phyloP scores from a whole-genome alignment of 2,329 filamentous ascomycete genomes.

The Pezicula neosporulosa region DNA sequence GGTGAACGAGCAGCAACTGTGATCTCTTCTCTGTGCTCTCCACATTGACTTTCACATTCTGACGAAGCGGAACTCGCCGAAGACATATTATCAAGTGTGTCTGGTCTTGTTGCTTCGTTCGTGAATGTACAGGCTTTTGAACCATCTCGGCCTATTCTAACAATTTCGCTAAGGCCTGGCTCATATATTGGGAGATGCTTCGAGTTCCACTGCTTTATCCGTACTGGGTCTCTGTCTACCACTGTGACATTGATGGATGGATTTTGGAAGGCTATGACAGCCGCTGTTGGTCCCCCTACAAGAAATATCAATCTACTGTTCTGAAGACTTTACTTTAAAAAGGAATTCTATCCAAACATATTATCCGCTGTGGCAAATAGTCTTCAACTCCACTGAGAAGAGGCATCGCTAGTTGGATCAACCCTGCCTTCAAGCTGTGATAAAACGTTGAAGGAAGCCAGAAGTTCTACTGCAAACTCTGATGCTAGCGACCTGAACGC shows the following conservation, averaged over 20 bases:
- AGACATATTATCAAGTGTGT: conserved; percentile 27
- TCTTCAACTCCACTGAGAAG: too few relatives aligned
- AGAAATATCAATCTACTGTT: neutral
- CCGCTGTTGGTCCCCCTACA: conserved; percentile 66
- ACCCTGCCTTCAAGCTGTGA: too few relatives aligned
- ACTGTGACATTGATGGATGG: conserved; percentile 69
- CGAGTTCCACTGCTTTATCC: conserved; percentile 73
- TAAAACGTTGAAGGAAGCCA: too few relatives aligned
- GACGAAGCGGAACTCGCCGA: conserved; percentile 27
- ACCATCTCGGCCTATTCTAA: conserved; percentile 61
- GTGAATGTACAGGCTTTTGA: conserved; percentile 39
- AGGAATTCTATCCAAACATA: too few relatives aligned
- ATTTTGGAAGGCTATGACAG: conserved; percentile 71
- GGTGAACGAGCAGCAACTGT: conserved; percentile 43
- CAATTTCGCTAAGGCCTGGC: conserved; percentile 65
- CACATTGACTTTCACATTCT: conserved; percentile 28
- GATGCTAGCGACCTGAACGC: too few relatives aligned
- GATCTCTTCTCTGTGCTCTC: conserved; percentile 23
- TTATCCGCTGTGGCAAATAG: too few relatives aligned
- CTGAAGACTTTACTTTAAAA: too few relatives aligned
- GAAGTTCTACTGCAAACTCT: too few relatives aligned
- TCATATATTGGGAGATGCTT: conserved; percentile 73
- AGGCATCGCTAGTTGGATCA: too few relatives aligned
- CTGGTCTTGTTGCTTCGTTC: conserved; percentile 31
- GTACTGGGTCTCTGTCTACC: conserved; percentile 63